phyloP scores from a whole-genome alignment of 31 red algal species.

The Odonthalia washingtoniensis region DNA sequence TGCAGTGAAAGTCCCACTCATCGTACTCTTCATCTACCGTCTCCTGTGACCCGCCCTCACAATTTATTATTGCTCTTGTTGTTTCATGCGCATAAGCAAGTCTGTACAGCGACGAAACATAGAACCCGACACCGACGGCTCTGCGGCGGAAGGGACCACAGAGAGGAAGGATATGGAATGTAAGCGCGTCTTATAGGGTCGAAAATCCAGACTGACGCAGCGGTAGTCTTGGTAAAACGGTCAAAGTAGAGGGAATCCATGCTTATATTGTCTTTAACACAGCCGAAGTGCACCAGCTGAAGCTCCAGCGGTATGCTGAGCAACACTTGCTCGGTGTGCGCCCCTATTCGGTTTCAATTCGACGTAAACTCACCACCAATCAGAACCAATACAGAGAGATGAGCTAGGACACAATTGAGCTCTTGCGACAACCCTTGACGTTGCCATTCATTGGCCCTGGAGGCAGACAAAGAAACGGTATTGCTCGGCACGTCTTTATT shows the following conservation, averaged over 20 bases:
- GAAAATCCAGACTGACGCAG: background rate
- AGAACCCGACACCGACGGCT: background rate
- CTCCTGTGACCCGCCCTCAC: background rate
- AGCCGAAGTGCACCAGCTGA: background rate
- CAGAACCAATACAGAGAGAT: background rate
- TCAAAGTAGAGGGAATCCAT: background rate
- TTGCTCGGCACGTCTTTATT: background rate
- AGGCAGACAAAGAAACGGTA: constrained; percentile 1
- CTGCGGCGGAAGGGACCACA: background rate
- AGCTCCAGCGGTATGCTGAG: constrained; percentile 7
- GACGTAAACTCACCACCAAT: constrained; percentile 12
- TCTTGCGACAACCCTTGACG: background rate
- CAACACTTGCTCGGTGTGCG: constrained; percentile 37
- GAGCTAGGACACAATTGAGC: background rate
- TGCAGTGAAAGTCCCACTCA: background rate
- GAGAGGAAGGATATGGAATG: background rate
- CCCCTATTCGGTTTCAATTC: constrained; percentile 4
- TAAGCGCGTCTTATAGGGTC: background rate
- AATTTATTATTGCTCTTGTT: background rate
- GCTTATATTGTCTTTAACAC: background rate
- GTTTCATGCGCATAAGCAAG: background rate
- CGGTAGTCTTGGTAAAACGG: background rate
- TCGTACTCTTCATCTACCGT: background rate
- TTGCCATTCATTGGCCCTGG: background rate
- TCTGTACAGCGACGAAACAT: background rate